Base-by-base conservation (phyloP, 2,329 filamentous ascomycete species). In the Pestalotiopsis fici region DNA sequence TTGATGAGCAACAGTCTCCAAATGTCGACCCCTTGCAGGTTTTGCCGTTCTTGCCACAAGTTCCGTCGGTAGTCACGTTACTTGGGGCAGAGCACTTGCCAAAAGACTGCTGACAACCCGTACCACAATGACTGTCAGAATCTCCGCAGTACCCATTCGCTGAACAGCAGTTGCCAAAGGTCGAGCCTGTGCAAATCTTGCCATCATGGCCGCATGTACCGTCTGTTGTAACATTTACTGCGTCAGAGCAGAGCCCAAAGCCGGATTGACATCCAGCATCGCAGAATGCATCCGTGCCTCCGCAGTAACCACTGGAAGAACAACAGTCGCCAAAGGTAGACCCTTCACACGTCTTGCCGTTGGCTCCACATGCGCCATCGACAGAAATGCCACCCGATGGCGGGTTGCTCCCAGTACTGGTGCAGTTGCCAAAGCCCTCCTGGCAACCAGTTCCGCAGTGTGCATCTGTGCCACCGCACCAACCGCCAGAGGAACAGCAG, bases 1-100 rank as follows among this genome's bases (percentile, higher is more conserved):
- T 66, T 50, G 66, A 66, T 66, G 72, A 73, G 54, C 56, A 71
- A 62, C 63, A 64, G 12, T 21, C 43, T 28, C 64, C 60, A 21
- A 23, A 63, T 4, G 60, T 54, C 21, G 60, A 63, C 27, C 60
- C 39, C 18, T 47, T 54, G 25, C 60, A 63, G 60, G 60, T 64
- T 28, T 57, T 54, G 62, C 50, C 59, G 59, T 61, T 64, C 25
- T 64, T 56, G 2, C 62, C 50, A 56, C 62, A 64, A 4, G 47
- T 28, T 37, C 62, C 62, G 56, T 64, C 39, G 31, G 43, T 57
- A 25, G 59, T 37, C 4, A 61, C 37, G 62, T 61, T 39, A 18
- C 27, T 61, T 25, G 6, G 25, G 23, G 5, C 35, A 37, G 11
- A 13, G 31, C 59, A 61, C 15, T 13, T 6, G 6, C 59, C 59